phyloP scores from a whole-genome alignment of 768 basidiomycete genomes.

The Lactarius indigo region DNA sequence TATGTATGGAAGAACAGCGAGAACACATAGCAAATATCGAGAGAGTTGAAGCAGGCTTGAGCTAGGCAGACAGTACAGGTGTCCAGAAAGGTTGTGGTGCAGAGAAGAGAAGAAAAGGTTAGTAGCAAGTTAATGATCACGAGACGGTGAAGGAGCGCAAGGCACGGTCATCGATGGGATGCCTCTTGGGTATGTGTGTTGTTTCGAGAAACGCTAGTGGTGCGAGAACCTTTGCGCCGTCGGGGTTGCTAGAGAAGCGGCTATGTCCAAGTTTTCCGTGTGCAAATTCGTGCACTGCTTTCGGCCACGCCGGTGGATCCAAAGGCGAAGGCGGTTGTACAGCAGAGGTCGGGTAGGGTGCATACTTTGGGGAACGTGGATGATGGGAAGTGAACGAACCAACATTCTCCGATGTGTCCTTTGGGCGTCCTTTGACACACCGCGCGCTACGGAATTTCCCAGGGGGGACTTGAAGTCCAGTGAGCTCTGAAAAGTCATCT shows the following conservation, averaged over 20 bases:
- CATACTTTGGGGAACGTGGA: conserved; percentile 18
- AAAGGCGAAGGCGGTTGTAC: conserved; percentile 20
- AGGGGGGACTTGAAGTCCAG: conserved; percentile 32
- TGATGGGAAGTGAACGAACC: conserved; percentile 18
- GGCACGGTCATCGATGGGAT: conserved; percentile 68
- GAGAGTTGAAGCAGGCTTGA: not conserved
- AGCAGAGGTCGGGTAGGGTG: conserved; percentile 17
- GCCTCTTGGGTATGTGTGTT: conserved; percentile 57
- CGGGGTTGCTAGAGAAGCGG: conserved; percentile 23
- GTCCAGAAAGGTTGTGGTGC: conserved; percentile 19
- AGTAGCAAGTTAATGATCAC: conserved; percentile 13
- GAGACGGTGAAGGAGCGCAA: conserved; percentile 53
- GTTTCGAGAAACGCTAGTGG: conserved; percentile 62
- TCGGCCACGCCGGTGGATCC: conserved; percentile 23
- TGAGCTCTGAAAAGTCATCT: conserved; percentile 35
- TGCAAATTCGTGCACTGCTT: conserved; percentile 16
- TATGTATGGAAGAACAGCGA: not conserved
- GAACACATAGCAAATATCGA: not conserved
- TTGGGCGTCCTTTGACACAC: conserved; percentile 30
- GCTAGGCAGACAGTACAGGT: conserved; percentile 11
- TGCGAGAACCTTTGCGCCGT: conserved; percentile 39
- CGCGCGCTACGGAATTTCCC: conserved; percentile 35
- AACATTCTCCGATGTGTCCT: conserved; percentile 11
- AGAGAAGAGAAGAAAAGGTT: not conserved
- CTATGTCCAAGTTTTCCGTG: conserved; percentile 23